A percentile compares a stretch with the other conserved stretches of the same genome.
Evolutionary conservation across 352 stramenopile species (phyloP).

Genomic region (Globisporangium nodosum): DNA sequence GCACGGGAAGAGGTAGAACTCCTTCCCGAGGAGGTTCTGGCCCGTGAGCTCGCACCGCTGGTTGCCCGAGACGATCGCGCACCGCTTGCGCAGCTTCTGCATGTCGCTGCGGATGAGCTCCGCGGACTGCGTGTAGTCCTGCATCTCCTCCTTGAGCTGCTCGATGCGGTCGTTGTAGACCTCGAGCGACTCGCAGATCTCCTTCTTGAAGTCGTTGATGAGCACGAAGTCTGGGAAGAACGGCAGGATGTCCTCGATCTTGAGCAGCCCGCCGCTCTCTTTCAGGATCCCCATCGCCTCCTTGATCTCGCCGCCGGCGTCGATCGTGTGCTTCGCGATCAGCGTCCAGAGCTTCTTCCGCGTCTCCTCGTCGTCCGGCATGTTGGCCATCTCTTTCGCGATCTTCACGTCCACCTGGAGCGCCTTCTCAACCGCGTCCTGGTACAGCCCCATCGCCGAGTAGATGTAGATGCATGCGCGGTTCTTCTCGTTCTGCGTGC

Average conservation of each 20-base stretch:
- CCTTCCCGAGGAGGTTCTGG: slow-evolving; percentile 83
- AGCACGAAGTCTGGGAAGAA: slow-evolving; percentile 95
- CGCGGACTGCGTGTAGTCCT: slow-evolving; percentile 88
- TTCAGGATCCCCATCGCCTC: slow-evolving; percentile 84
- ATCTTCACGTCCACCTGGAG: slow-evolving; percentile 91
- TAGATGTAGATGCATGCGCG: slow-evolving; percentile 94
- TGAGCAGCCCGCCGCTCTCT: slow-evolving; percentile 77
- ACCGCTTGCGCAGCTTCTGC: slow-evolving; percentile 83
- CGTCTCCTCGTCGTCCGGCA: slow-evolving; percentile 84
- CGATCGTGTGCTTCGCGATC: slow-evolving; percentile 91
- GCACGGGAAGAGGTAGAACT: slow-evolving; percentile 95
- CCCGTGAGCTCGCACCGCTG: slow-evolving; percentile 88
- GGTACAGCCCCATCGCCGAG: slow-evolving; percentile 89
- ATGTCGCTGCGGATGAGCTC: slow-evolving; percentile 89
- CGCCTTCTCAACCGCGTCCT: slow-evolving; percentile 90
- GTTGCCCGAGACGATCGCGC: slow-evolving; percentile 81
- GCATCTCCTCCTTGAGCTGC: slow-evolving; percentile 91
- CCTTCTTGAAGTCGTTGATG: slow-evolving; percentile 95
- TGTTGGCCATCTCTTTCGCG: slow-evolving; percentile 90
- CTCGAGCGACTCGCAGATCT: slow-evolving; percentile 91
- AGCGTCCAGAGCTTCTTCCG: slow-evolving; percentile 92
- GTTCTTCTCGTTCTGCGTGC: slow-evolving; percentile 90
- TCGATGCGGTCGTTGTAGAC: slow-evolving; percentile 91
- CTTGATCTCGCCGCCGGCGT: slow-evolving; percentile 81
- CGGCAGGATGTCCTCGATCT: slow-evolving; percentile 93